Conservation (phyloP, 352 stramenopile species). For the Hyaloperonospora brassicae region DNA sequence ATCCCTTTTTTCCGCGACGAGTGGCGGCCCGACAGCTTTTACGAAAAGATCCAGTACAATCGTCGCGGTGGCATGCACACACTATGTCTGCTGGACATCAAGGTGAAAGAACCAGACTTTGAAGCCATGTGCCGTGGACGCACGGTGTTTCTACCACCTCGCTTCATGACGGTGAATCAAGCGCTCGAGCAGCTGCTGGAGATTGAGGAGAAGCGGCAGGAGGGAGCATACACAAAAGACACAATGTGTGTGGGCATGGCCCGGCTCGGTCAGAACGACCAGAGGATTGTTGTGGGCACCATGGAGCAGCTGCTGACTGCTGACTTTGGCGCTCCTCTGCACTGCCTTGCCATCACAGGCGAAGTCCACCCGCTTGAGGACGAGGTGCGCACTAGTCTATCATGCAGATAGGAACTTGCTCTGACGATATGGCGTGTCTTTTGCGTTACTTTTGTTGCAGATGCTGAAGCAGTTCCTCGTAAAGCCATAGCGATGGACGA, state of each 20-base stretch:
- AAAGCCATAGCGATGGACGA: conserved; percentile 26
- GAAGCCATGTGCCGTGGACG: conserved; percentile 92
- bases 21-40: conserved; percentile 96
- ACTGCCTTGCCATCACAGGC: conserved; percentile 95
- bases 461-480: conserved; percentile 61
- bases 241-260: conserved; percentile 90
- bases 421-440: background rate
- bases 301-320: conserved; percentile 89
- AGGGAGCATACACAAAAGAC: conserved; percentile 82
- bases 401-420: background rate
- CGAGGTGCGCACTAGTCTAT: conserved; percentile 60
- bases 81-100: conserved; percentile 98
- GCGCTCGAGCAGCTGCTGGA: conserved; percentile 94
- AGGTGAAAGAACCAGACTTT: conserved; percentile 99
- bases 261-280: conserved; percentile 88
- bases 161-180: conserved; percentile 97
- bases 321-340: conserved; percentile 94
- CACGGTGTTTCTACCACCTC: conserved; percentile 90
- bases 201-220: conserved; percentile 80
- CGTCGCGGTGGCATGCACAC: conserved; percentile 94
- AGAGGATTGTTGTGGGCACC: conserved; percentile 93
- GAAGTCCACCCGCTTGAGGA: conserved; percentile 94
- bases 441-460: conserved; percentile 15
- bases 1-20: conserved; percentile 96
- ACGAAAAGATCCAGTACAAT: conserved; percentile 98